Percentiles rank a stretch among this genome's conserved stretches.
Evolutionary conservation across 2,329 filamentous ascomycete species (phyloP).

Genomic region (Cyphellophora attinorum): DNA sequence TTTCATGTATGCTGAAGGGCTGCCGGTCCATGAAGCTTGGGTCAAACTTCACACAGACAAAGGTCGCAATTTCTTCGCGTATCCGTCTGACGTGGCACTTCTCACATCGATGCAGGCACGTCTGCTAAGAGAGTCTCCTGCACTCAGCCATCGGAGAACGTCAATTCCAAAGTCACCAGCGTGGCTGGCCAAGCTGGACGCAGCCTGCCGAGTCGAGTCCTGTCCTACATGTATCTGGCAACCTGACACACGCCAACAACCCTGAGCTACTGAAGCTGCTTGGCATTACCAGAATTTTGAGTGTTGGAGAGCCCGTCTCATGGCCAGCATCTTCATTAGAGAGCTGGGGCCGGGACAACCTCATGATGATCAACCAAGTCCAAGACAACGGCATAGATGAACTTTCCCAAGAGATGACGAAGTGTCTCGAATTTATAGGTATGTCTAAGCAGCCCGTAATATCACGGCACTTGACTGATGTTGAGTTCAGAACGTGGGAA

Average conservation of each 20-base stretch:
- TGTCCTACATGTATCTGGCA: constrained; percentile 97
- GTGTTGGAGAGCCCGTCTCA: constrained; percentile 77
- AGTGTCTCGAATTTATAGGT: constrained; percentile 90
- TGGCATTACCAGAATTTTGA: constrained; percentile 79
- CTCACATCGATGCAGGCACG: constrained; percentile 67
- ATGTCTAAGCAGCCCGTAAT: constrained; percentile 28
- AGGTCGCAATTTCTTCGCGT: constrained; percentile 90
- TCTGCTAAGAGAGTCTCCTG: constrained; percentile 62
- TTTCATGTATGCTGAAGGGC: constrained; percentile 80
- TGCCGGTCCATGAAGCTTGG: constrained; percentile 77
- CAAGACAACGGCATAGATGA: constrained; percentile 97
- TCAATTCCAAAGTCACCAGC: constrained; percentile 43
- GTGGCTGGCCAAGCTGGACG: constrained; percentile 79
- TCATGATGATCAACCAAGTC: constrained; percentile 73
- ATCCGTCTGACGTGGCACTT: constrained; percentile 78
- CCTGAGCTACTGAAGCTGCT: constrained; percentile 68
- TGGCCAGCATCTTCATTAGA: constrained; percentile 67
- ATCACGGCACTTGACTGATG: constrained; percentile 3
- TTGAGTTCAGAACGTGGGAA: constrained; percentile 62
- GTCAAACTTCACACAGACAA: constrained; percentile 70
- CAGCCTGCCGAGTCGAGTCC: constrained; percentile 81
- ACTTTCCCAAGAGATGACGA: constrained; percentile 72
- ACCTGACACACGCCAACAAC: constrained; percentile 88
- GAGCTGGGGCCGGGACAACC: constrained; percentile 66
- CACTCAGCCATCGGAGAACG: constrained; percentile 19